Base-by-base conservation (phyloP, 257 asterid species). In the Vinca minor region DNA sequence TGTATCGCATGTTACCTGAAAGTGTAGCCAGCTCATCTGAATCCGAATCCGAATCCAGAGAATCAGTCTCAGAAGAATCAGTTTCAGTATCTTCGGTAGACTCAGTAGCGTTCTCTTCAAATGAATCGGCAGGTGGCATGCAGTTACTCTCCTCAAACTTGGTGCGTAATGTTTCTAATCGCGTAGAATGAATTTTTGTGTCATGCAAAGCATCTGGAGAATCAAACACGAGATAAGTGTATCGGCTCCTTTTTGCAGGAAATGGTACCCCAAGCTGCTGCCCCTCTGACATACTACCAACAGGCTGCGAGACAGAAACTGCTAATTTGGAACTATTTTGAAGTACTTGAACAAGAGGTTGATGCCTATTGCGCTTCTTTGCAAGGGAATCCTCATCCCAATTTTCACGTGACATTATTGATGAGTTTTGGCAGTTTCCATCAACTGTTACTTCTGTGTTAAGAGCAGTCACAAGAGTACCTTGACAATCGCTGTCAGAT, bases 61-160 rank as follows among this genome's bases (percentile, higher is more conserved):
- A 85, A 79, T 89, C 95, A 18, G 95, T 78, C 71, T 83, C 95
- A 14, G 92, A 85, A 77, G 95, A 82, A 82, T 93, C 99, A 26
- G 97, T 93, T 81, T 89, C 99, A 50, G 97, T 87, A 75, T 84
- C 92, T 77, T 93, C 97, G 8, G 91, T 81, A 59, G 96, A 85
- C 12, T 81, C 94, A 55, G 88, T 82, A 59, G 74, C 74, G 63
- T 70, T 85, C 70, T 84, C 89, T 73, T 82, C 91, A 64, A 82
- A 83, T 59, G 58, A 65, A 71, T 73, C 87, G 69, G 71, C 83
- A 73, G 59, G 72, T 46, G 53, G 75, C 45, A 74, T 75, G 52
- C 68, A 72, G 69, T 58, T 74, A 67, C 75, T 68, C 38, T 71
- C 87, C 63, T 83, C 93, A 72, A 75, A 64, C 69, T 79, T 85